Percentiles rank a stretch among this genome's conserved stretches.
These are phyloP conservation scores for Lablab purpureus DNA, from an alignment of 306 rosid genomes.

Conservation along the genomic window DNA sequence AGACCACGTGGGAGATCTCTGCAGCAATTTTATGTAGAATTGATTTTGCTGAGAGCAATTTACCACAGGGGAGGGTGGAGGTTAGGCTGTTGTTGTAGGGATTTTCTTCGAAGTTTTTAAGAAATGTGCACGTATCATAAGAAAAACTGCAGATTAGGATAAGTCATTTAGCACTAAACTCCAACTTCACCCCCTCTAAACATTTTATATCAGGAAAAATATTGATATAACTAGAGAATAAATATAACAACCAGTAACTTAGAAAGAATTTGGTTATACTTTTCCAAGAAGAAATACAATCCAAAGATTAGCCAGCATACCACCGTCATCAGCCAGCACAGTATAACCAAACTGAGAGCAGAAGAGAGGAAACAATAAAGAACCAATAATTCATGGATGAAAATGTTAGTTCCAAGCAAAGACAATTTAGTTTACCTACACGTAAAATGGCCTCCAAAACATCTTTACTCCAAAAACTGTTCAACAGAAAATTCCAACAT, in stretches of 20 bases:
- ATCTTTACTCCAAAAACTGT: conserved; percentile 67
- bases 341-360: conserved; percentile 59
- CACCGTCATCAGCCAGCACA: conserved; percentile 72
- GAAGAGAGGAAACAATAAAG: background rate
- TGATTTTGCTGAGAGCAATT: conserved; percentile 65
- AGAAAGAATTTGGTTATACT: conserved; percentile 52
- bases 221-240: background rate
- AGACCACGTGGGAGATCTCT: conserved; percentile 59
- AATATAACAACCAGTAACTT: background rate
- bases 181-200: background rate
- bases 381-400: conserved; percentile 5
- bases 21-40: conserved; percentile 52
- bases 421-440: conserved; percentile 56
- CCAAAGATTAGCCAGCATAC: conserved; percentile 78
- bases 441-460: conserved; percentile 50
- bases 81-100: conserved; percentile 71
- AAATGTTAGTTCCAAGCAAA: conserved; percentile 6
- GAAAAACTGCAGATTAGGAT: conserved; percentile 60
- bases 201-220: background rate
- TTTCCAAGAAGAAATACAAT: conserved; percentile 64
- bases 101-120: conserved; percentile 63
- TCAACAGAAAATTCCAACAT: conserved; percentile 40
- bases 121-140: conserved; percentile 68
- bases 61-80: conserved; percentile 68
- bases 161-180: background rate